Conservation (phyloP, 2,329 filamentous ascomycete genomes). For the Rutstroemia sydowiana region DNA sequence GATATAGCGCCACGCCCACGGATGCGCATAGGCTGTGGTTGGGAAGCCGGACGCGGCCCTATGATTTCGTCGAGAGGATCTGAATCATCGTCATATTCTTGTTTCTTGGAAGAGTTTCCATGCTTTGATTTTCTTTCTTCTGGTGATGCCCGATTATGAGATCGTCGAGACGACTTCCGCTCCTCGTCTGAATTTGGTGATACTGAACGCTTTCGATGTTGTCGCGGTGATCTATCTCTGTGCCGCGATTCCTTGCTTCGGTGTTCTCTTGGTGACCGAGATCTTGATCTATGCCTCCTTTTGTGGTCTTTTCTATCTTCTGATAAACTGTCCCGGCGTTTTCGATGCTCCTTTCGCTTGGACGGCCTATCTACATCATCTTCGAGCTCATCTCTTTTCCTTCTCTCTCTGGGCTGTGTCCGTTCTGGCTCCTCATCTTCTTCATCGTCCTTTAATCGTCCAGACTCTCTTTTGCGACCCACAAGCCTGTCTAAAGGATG, state of each 20-base stretch:
- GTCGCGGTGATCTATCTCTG: conserved; percentile 27
- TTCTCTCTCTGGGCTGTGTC: conserved; percentile 1
- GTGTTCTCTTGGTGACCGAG: conserved; percentile 19
- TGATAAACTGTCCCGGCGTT: conserved; percentile 23
- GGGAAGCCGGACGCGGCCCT: conserved; percentile 58
- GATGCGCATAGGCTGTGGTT: conserved; percentile 35
- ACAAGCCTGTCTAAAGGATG: too few relatives aligned
- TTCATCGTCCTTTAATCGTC: neutral
- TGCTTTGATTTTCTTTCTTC: conserved; percentile 5
- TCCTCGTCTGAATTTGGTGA: neutral
- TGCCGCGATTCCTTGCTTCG: conserved; percentile 26
- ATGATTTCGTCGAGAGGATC: conserved; percentile 72
- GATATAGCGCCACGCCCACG: conserved; percentile 65
- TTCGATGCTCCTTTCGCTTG: conserved; percentile 26
- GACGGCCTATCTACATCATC: conserved; percentile 8
- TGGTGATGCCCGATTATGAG: conserved; percentile 8
- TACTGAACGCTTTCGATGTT: conserved; percentile 12
- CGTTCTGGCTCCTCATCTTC: conserved; percentile 2
- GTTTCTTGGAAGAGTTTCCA: conserved; percentile 2
- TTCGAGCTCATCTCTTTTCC: conserved; percentile 4
- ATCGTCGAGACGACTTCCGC: neutral
- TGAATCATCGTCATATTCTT: conserved; percentile 41
- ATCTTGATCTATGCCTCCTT: conserved; percentile 19
- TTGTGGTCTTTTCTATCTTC: conserved; percentile 12
- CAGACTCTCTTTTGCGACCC: conserved; percentile 4